phyloP scores from a whole-genome alignment of 305 asterid genomes.

The Solanum chacoense region DNA sequence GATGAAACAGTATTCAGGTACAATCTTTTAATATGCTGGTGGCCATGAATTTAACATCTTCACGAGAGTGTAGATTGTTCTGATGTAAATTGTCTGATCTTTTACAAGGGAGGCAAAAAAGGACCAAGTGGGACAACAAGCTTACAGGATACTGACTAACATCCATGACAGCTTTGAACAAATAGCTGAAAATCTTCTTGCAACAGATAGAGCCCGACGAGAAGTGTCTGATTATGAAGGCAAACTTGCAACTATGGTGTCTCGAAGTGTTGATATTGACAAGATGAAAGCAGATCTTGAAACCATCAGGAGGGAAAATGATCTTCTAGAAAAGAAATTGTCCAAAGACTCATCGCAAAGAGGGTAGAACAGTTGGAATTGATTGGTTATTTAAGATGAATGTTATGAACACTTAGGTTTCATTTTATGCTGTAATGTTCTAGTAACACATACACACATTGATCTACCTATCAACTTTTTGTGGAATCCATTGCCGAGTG shows the following conservation, averaged over 20 bases:
- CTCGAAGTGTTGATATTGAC: conserved; percentile 42
- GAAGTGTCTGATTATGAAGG: conserved; percentile 54
- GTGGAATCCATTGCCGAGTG: background rate
- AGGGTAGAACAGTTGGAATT: background rate
- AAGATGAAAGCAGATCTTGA: conserved; percentile 61
- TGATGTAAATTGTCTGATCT: background rate
- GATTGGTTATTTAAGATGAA: background rate
- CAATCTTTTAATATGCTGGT: background rate
- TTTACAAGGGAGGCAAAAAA: conserved; percentile 64
- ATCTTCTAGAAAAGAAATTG: conserved; percentile 27
- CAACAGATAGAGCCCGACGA: conserved; percentile 50
- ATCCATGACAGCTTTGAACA: conserved; percentile 65
- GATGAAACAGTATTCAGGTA: conserved; percentile 71
- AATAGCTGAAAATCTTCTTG: conserved; percentile 48
- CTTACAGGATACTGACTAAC: conserved; percentile 42
- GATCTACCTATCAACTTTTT: background rate
- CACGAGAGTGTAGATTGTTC: background rate
- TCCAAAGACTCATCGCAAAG: background rate
- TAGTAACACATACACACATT: background rate
- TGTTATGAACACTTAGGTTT: background rate
- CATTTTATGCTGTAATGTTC: background rate
- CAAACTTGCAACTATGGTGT: conserved; percentile 36
- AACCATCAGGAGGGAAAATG: conserved; percentile 57
- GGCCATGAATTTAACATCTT: background rate
- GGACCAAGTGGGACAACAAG: conserved; percentile 53